Evolutionary conservation across 148 eudicot genomes (phyloP), one percentile per base, ranked within the genome.

Genomic region (Silene latifolia): DNA sequence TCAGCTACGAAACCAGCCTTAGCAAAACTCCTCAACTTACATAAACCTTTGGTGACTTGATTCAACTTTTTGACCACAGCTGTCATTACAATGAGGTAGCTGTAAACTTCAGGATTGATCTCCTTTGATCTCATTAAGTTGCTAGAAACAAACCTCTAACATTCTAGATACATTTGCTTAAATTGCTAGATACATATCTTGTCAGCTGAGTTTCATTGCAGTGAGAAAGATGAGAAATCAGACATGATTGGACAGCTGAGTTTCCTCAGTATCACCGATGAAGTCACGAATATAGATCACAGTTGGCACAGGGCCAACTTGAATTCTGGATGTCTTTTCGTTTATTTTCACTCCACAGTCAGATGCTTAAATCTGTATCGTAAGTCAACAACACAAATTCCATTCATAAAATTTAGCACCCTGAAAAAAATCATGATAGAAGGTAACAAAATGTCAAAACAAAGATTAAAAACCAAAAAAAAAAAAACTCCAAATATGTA

Each of bases 41-140:
- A 89, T 62, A 91, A 76, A 39, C 89, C 93, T 88, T 94, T 94
- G 67, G 88, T 76, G 24, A 91, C 74, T 83, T 90, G 91, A 67
- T 91, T 91, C 77, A 89, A 82, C 80, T 91, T 95, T 79, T 91
- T 93, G 9, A 93, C 90, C 54, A 88, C 82, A 74, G 98, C 97
- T 63, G 98, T 89, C 95, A 91, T 88, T 23, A 93, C 98, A 24
- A 91, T 82, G 21, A 93, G 82, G 75, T 88, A 91, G 85, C 95
- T 91, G 76, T 91, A 93, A 63, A 83, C 83, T 87, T 91, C 97
- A 32, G 98, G 93, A 72, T 78, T 91, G n/a, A n/a, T n/a, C n/a
- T n/a, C n/a, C n/a, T n/a, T n/a, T n/a, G n/a, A n/a, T n/a, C n/a
- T n/a, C n/a, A n/a, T n/a, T n/a, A n/a, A n/a, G n/a, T n/a, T n/a